Base-by-base conservation (phyloP, 345 rosid genomes). In the Gossypium longicalyx region DNA sequence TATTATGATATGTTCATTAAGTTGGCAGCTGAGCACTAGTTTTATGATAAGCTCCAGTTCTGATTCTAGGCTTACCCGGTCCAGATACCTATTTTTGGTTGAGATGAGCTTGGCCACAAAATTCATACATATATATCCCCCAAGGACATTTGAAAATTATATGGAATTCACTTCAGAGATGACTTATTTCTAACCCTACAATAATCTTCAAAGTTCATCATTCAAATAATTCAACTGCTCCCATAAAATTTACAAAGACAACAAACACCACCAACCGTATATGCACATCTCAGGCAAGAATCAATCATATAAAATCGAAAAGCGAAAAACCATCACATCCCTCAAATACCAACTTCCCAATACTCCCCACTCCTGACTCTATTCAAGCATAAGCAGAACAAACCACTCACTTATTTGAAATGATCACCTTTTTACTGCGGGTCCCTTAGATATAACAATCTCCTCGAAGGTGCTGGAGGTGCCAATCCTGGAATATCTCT, bases 401-500 rank as follows among this genome's bases (percentile, higher is more conserved):
- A 71, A 29, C 72, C 43, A 29, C 61, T 73, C 34, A 52, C 19
- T 29, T 34, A 16, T 25, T 66, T 52, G 73, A 65, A 71, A 65
- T 6, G 15, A 67, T 38, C 70, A 67, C 72, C 76, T 80, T 85
- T 34, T 67, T 79, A 81, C 52, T 81, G 77, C 6, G 16, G 63
- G 74, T 77, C 82, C 77, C 88, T 81, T 71, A 82, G 60, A 72
- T 86, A 91, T 71, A 95, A 81, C 63, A 93, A 87, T 86, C 93
- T 90, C 85, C 99, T 91, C 17, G 98, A 59, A 2, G 93, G 98
- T 20, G 93, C 97, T 38, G 98, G 99, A 27, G 99, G 99, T 68
- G 99, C 99, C 87, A 95, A 79, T 76, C 99, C 99, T 43, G 99
- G 99, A 82, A 95, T 90, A 87, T 95, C 98, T 83, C 90, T 89